These are phyloP conservation scores for Cordyceps militaris DNA, from an alignment of 2,329 filamentous ascomycete genomes.

Conservation along the genomic window DNA sequence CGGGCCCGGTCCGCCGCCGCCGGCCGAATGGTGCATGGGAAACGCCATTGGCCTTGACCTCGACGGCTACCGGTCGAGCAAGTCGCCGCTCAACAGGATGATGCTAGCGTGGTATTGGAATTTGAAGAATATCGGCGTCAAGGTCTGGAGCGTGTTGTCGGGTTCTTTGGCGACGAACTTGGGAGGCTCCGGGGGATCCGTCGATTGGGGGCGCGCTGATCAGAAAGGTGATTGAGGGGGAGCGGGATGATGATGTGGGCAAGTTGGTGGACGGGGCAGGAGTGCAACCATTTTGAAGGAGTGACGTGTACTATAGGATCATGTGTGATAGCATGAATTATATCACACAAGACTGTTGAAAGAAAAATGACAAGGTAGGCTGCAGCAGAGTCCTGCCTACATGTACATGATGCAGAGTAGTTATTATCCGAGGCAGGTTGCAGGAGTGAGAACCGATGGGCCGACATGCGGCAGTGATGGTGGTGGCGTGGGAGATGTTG, in stretches of 20 bases:
- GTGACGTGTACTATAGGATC: no score
- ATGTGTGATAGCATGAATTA: no score
- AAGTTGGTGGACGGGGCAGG: constrained; percentile 23
- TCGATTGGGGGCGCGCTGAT: constrained; percentile 31
- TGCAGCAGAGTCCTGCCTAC: background rate
- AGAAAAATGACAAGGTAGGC: background rate
- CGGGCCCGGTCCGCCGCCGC: constrained; percentile 15
- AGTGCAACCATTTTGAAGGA: constrained; percentile 7
- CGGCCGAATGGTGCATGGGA: constrained; percentile 34
- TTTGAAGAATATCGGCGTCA: constrained; percentile 34
- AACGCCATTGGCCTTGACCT: background rate
- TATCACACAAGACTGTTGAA: background rate
- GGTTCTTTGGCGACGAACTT: constrained; percentile 35
- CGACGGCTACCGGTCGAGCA: constrained; percentile 32
- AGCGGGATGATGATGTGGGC: constrained; percentile 33
- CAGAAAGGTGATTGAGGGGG: constrained; percentile 32
- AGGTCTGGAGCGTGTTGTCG: constrained; percentile 32
- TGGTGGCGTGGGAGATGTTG: background rate
- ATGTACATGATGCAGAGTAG: background rate
- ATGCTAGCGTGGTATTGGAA: constrained; percentile 37
- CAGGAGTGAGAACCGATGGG: background rate
- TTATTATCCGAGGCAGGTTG: background rate
- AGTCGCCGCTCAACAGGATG: constrained; percentile 42
- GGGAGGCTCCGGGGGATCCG: constrained; percentile 25
- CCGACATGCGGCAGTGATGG: background rate